phyloP scores from a whole-genome alignment of 2,329 filamentous ascomycete genomes.

The Fusarium irregulare region DNA sequence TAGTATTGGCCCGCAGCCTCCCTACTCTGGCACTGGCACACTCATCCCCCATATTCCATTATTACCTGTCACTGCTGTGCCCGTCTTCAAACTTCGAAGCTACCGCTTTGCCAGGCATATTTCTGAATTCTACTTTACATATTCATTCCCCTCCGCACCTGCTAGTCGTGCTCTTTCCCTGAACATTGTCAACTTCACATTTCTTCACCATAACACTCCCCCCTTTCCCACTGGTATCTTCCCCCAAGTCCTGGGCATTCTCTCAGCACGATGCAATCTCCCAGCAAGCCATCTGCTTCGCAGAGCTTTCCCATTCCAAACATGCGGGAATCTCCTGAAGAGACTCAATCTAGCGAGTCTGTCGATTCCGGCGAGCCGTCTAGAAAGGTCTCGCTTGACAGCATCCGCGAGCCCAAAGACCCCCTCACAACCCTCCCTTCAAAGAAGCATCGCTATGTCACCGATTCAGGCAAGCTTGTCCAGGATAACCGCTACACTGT shows the following conservation, averaged over 20 bases:
- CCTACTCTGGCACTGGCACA: conserved; percentile 14
- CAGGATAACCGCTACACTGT: conserved; percentile 22
- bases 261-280: conserved; percentile 13
- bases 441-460: conserved; percentile 28
- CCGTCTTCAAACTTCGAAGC: conserved; percentile 11
- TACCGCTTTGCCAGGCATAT: conserved; percentile 6
- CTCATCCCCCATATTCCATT: conserved; percentile 1
- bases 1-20: neutral
- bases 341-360: neutral
- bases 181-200: conserved; percentile 1
- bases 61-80: conserved; percentile 17
- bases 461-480: conserved; percentile 10
- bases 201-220: neutral
- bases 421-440: conserved; percentile 18
- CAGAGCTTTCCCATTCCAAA: conserved; percentile 22
- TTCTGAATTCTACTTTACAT: conserved; percentile 9
- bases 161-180: conserved; percentile 3
- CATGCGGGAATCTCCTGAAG: conserved; percentile 7
- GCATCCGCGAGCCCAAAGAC: conserved; percentile 20
- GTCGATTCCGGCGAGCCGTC: neutral
- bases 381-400: conserved; percentile 18
- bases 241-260: neutral
- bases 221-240: neutral
- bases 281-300: conserved; percentile 1
- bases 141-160: conserved; percentile 9